Percentiles rank a stretch among this genome's conserved stretches.
Evolutionary conservation across 2,329 filamentous ascomycete genomes (phyloP).

Genomic region (Cercospora sesami): DNA sequence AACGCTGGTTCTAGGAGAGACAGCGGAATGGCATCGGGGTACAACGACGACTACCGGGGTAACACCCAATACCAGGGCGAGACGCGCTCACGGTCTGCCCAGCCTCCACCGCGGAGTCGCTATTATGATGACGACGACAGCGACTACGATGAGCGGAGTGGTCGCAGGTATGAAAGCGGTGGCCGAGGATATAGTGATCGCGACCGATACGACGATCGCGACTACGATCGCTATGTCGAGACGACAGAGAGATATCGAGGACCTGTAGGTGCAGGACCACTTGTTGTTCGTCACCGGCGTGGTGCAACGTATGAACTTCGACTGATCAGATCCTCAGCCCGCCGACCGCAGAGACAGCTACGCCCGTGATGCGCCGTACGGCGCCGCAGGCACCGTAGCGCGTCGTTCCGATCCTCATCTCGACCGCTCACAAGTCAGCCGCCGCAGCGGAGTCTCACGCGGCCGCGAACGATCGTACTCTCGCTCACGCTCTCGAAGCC

Average conservation of each 20-base stretch:
- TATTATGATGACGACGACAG: conserved; percentile 37
- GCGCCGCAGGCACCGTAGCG: conserved; percentile 29
- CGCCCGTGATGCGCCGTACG: conserved; percentile 27
- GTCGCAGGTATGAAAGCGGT: conserved; percentile 25
- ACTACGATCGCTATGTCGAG: conserved; percentile 36
- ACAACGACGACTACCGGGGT: conserved; percentile 31
- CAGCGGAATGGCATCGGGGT: conserved; percentile 31
- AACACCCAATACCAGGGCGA: conserved; percentile 22
- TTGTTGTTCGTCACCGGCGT: conserved; percentile 30
- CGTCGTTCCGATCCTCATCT: conserved; percentile 33
- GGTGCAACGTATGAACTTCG: conserved; percentile 5
- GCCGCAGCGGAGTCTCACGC: conserved; percentile 16
- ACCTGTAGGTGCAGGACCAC: conserved; percentile 36
- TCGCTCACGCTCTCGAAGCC: conserved; percentile 31
- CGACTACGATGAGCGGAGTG: conserved; percentile 37
- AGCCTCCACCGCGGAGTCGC: conserved; percentile 29
- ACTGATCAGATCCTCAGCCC: conserved; percentile 30
- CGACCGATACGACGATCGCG: conserved; percentile 25
- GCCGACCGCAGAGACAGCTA: conserved; percentile 31
- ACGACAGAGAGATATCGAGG: conserved; percentile 37
- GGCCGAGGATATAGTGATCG: conserved; percentile 33
- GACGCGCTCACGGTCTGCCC: conserved; percentile 31
- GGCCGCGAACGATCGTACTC: conserved; percentile 29
- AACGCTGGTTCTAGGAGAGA: conserved; percentile 24
- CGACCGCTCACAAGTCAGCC: conserved; percentile 26